Evolutionary conservation across 1,284 basidiomycete genomes (phyloP), one percentile per base, ranked within the genome.

Genomic region (Takashimella tepidaria): DNA sequence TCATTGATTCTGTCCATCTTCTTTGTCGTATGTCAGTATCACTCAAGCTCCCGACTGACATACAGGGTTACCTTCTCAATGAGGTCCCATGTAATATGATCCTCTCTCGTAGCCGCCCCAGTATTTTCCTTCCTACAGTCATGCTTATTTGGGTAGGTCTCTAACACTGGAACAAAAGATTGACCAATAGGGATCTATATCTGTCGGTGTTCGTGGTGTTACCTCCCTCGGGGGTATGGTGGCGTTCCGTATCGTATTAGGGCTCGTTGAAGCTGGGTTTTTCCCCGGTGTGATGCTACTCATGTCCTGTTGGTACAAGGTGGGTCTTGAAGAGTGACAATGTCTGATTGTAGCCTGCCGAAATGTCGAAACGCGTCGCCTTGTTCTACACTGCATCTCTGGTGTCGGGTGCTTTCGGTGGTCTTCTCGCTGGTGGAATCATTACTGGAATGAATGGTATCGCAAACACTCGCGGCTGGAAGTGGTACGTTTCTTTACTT

Each of bases 11-110:
- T 76, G 10, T 75, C 68, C 13, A 72, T 75, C 57, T 75, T 75
- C 61, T 75, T 72, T 51, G 67, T 73, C 44, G 69, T 62, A 23
- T 58, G 61, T 60, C 3, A 3, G 8, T 24, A 23, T 19, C 21
- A 23, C 4, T 20, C 21, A 11, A n/a, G 8, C 16, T 57, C 49
- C 24, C 6, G 10, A 6, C 44, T 20, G 8, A 45, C 5, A 45
- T 13, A 10, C 25, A 1, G 1, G 27, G 20, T 59, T 13, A 23
- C 26, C 37, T 37, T 20, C 57, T 76, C n/a, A n/a, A n/a, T n/a
- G 74, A 76, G 53, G 70, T 76, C 1, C 75, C 74, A 0, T 70
- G 64, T 42, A 76, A 76, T 61, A 66, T 76, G 60, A 63, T 76
- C 41, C 55, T 75, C 23, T 59, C 72, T 37, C 61, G 69, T 46